Evolutionary conservation across 2,329 filamentous ascomycete species (phyloP), one percentile per base, ranked within the genome.

Genomic region (Ophiocordyceps camponoti-leonardi): DNA sequence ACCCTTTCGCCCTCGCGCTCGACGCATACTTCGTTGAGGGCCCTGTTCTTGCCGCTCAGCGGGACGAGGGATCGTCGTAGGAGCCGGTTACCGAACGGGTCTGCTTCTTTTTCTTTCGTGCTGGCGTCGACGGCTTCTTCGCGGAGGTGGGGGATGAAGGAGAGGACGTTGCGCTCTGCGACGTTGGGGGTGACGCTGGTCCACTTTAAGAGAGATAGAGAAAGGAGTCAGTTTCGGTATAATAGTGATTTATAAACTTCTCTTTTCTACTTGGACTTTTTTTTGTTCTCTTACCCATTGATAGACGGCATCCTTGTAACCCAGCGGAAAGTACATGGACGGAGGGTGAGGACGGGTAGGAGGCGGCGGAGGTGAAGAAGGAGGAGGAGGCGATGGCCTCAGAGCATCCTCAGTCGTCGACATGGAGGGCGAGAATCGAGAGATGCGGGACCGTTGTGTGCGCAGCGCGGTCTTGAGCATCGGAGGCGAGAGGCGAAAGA

Each of bases 21-120:
- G 2, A 98, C 77, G 1, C 84, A 87, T 61, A 95, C 92, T 58
- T 98, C 92, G 58, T 98, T 96, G 50, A 98, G 63, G 3, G 81
- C 83, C 44, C 92, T 78, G 59, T 94, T 79, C 61, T 87, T 92
- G 45, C 92, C 92, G 16, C 81, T 79, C 47, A 98, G 69, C 50
- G 81, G 67, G 12, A 98, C 85, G 69, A 95, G 81, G 49, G 82
- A 80, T 31, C 86, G 87, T 51, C 81, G 77, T 87, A 92, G 96
- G 60, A 81, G 72, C 50, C 92, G 77, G 22, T 84, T 83, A 11
- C 92, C 92, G 54, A 86, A 81, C 0, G 88, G 88, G 55, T 96
- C 87, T 59, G 45, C 63, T 60, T 37, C 76, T 42, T 68, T 77
- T 59, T 77, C 81, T 57, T n/a, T n/a, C n/a, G n/a, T n/a, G n/a